Conservation (phyloP, 805 yeast species). For the Phaffomyces thermotolerans region DNA sequence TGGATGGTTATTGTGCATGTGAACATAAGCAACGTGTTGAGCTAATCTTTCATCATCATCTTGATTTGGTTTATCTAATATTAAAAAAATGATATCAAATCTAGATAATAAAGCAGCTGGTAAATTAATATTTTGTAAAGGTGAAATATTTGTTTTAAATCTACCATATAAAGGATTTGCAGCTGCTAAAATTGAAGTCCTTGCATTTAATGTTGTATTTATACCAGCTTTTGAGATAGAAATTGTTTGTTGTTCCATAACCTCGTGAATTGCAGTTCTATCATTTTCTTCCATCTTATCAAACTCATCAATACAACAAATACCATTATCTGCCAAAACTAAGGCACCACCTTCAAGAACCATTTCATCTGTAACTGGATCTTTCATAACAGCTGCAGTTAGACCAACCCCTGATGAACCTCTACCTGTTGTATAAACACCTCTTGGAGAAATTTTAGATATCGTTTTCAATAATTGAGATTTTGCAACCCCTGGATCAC, state of each 20-base stretch:
- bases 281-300: conserved; percentile 98
- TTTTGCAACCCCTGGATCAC: conserved; percentile 99
- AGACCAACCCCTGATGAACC: conserved; percentile 99
- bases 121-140: conserved; percentile 89
- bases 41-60: conserved; percentile 84
- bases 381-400: conserved; percentile 98
- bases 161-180: conserved; percentile 98
- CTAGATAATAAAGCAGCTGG: conserved; percentile 96
- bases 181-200: conserved; percentile 93
- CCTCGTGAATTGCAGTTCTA: conserved; percentile 97
- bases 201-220: conserved; percentile 89
- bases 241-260: conserved; percentile 98
- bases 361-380: conserved; percentile 98
- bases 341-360: conserved; percentile 97
- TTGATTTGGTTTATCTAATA: conserved; percentile 76
- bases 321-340: conserved; percentile 94
- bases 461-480: conserved; percentile 91
- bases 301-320: conserved; percentile 97
- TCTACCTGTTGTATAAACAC: conserved; percentile 95
- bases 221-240: conserved; percentile 97
- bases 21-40: conserved; percentile 90
- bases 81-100: conserved; percentile 82
- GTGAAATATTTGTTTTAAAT: conserved; percentile 83
- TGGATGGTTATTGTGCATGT: conserved; percentile 88
- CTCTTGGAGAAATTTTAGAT: conserved; percentile 89